Evolutionary conservation across 2,329 filamentous ascomycete genomes (phyloP), one percentile per base, ranked within the genome.

Genomic region (Lasiodiplodia sp.): DNA sequence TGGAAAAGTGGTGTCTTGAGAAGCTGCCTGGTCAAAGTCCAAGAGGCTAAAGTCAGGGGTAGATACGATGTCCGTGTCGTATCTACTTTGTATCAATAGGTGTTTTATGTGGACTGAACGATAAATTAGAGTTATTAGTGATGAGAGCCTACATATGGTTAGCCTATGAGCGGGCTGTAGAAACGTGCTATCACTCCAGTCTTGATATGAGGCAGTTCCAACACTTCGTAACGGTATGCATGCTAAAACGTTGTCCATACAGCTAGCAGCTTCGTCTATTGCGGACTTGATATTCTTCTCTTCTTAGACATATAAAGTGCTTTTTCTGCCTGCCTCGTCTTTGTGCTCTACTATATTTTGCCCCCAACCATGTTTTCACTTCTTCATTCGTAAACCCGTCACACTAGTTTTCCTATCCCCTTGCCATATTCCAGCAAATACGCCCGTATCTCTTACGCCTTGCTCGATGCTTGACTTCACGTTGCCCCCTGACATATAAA

Each of bases 1-100:
- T 44, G 18, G 78, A 44, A 52, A 64, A 31, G 44, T 62, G 23
- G 25, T 23, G 23, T 14, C 16, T 23, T 62, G n/a, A 28, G n/a
- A 23, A 10, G 11, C 12, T 5, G 14, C 21, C 11, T 34, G 38
- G 14, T 16, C 10, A 37, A 6, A 8, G 31, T 23, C 1, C 25
- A 11, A 11, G 58, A 10, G 16, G 8, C 12, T 12, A 16, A 6
- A 7, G n/a, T 23, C 28, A 25, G 44, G 18, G 14, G 25, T 44
- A 12, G 25, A 6, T 4, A 55, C 31, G n/a, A 11, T 23, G 49
- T 7, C n/a, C 0, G 11, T 11, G n/a, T 23, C 4, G 7, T 25
- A 11, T 52, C 2, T 23, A 25, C 21, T 6, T 5, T 53, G 23
- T 53, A 53, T 28, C 23, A 53, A 28, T 14, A 16, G 51, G 7